These are phyloP conservation scores for Parafenestella ontariensis DNA, from an alignment of 2,329 filamentous ascomycete genomes.

Conservation along the genomic window DNA sequence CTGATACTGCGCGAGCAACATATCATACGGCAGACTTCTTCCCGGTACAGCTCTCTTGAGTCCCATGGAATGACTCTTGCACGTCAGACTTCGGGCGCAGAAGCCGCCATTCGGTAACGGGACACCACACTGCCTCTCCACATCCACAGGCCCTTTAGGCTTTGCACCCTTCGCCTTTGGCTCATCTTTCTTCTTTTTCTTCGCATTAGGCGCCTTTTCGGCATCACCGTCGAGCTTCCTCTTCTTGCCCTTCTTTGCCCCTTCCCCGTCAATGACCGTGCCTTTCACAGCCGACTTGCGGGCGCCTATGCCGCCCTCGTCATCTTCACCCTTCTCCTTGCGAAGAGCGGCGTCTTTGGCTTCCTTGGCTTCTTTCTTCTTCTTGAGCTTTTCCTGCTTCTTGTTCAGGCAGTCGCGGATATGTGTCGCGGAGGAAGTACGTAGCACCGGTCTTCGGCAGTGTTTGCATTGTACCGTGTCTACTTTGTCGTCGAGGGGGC, in stretches of 20 bases:
- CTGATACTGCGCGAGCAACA: slow-evolving; percentile 72
- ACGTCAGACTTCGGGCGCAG: slow-evolving; percentile 87
- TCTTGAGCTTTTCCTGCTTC: slow-evolving; percentile 72
- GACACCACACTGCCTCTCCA: slow-evolving; percentile 93
- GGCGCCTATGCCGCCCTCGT: slow-evolving; percentile 50
- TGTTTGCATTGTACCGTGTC: slow-evolving; percentile 87
- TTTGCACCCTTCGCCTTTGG: slow-evolving; percentile 83
- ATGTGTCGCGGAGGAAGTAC: slow-evolving; percentile 76
- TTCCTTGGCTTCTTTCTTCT: slow-evolving; percentile 69
- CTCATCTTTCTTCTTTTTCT: slow-evolving; percentile 95
- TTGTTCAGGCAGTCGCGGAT: slow-evolving; percentile 83
- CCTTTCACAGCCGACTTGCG: slow-evolving; percentile 52
- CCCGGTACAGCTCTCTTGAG: slow-evolving; percentile 89
- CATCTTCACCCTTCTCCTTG: slow-evolving; percentile 55
- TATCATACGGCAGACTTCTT: slow-evolving; percentile 87
- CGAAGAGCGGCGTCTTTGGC: slow-evolving; percentile 58
- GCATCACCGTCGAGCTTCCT: slow-evolving; percentile 62
- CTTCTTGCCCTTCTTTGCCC: slow-evolving; percentile 55
- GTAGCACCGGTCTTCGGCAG: slow-evolving; percentile 87
- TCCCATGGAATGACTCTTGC: slow-evolving; percentile 95
- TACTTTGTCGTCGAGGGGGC: slow-evolving; percentile 78
- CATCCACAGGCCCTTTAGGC: slow-evolving; percentile 90
- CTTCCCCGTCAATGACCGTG: slow-evolving; percentile 45
- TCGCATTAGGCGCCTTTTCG: slow-evolving; percentile 79
- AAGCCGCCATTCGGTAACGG: slow-evolving; percentile 82